phyloP scores from a whole-genome alignment of 2,329 filamentous ascomycete genomes.

The Rachicladosporium sp. region DNA sequence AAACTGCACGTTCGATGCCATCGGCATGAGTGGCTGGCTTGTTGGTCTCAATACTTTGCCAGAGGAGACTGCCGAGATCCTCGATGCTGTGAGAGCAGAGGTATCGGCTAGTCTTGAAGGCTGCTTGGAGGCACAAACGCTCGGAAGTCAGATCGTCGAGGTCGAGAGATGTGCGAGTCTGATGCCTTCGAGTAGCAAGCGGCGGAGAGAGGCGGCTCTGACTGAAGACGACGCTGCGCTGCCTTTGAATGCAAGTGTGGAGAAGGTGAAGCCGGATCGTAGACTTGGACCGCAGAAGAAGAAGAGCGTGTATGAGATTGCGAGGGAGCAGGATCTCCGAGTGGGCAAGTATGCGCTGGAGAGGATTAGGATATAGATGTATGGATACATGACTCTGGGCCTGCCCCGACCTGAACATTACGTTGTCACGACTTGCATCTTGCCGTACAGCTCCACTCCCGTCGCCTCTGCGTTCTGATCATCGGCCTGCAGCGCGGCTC shows the following conservation, averaged over 20 bases:
- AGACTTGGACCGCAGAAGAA: slow-evolving; percentile 17
- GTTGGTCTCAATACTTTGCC: slow-evolving; percentile 43
- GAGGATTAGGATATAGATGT: slow-evolving; percentile 39
- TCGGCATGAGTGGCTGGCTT: slow-evolving; percentile 64
- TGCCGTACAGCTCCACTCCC: too few relatives aligned
- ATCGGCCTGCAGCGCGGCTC: too few relatives aligned
- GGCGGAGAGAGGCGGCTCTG: slow-evolving; percentile 18
- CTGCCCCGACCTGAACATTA: too few relatives aligned
- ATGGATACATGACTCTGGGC: not conserved
- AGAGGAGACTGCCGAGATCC: slow-evolving; percentile 49
- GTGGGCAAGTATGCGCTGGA: slow-evolving; percentile 77
- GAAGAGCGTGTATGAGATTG: slow-evolving; percentile 60
- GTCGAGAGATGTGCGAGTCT: slow-evolving; percentile 43
- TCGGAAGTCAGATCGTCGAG: slow-evolving; percentile 54
- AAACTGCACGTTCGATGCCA: slow-evolving; percentile 60
- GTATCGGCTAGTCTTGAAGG: slow-evolving; percentile 60
- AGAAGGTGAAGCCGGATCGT: slow-evolving; percentile 6
- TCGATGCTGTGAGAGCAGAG: slow-evolving; percentile 54
- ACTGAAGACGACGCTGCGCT: slow-evolving; percentile 41
- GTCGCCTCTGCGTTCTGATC: too few relatives aligned
- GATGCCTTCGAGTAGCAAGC: slow-evolving; percentile 5
- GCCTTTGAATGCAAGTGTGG: slow-evolving; percentile 59
- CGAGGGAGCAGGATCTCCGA: slow-evolving; percentile 64
- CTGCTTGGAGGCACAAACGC: slow-evolving; percentile 54
- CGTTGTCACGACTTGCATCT: too few relatives aligned